A percentile compares a stretch with the other conserved stretches of the same genome.
These are phyloP conservation scores for Volvox africanus DNA, from an alignment of 139 green algal species.

Conservation along the genomic window DNA sequence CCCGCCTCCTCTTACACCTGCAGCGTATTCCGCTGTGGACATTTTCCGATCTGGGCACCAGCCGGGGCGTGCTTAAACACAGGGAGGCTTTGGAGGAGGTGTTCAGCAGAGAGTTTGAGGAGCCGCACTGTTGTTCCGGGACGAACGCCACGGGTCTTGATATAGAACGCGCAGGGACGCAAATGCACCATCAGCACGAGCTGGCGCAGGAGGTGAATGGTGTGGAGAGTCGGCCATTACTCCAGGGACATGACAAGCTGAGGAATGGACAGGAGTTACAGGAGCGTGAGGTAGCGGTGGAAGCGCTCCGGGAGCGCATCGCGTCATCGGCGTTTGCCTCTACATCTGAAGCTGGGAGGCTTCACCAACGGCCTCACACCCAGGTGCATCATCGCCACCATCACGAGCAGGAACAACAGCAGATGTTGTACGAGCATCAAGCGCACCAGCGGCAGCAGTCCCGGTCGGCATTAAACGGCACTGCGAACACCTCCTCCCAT, in stretches of 20 bases:
- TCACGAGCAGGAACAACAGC: background rate
- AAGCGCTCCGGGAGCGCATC: background rate
- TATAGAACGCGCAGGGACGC: too few species aligned
- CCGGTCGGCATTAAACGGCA: too few species aligned
- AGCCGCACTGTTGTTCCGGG: background rate
- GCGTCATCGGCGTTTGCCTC: background rate
- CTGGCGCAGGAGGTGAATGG: background rate
- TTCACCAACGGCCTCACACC: background rate
- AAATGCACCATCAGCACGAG: background rate
- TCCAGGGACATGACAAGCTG: background rate
- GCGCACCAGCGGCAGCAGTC: too few species aligned
- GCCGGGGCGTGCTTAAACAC: background rate
- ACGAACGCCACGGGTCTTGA: too few species aligned
- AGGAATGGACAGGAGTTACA: background rate
- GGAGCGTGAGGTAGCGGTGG: too few species aligned
- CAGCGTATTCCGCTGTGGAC: constrained; percentile 8
- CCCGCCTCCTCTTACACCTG: too few species aligned
- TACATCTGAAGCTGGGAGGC: background rate
- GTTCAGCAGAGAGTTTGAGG: background rate
- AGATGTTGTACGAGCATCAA: background rate
- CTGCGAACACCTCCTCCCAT: too few species aligned
- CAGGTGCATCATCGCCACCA: background rate
- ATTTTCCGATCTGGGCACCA: background rate
- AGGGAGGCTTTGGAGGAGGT: constrained; percentile 7
- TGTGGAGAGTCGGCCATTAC: background rate